Conservation (phyloP, 169 alveolate genomes). For the Neospora caninum region DNA sequence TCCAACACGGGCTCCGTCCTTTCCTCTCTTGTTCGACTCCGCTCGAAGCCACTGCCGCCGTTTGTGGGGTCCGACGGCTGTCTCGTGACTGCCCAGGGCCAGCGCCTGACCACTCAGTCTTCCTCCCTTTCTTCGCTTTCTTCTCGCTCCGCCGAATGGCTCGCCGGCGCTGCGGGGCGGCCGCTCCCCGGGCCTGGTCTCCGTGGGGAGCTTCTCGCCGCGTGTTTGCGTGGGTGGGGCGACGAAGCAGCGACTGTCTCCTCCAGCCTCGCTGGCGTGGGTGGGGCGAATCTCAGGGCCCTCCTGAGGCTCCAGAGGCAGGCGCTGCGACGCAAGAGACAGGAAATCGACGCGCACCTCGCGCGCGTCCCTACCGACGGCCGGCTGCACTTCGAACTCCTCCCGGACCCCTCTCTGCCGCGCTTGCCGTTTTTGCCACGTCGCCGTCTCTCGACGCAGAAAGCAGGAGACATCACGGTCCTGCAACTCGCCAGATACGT, state of each 20-base stretch:
- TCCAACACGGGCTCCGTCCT: not conserved
- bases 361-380: slow-evolving; percentile 14
- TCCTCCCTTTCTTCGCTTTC: not conserved
- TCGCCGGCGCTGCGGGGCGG: too few species aligned
- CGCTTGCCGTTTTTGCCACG: slow-evolving; percentile 44
- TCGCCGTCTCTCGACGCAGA: not conserved
- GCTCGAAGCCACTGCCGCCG: not conserved
- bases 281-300: slow-evolving; percentile 6
- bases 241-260: slow-evolving; percentile 2
- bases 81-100: not conserved
- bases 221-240: not conserved
- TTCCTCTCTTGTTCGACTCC: not conserved
- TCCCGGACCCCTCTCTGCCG: slow-evolving; percentile 58
- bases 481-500: slow-evolving; percentile 43
- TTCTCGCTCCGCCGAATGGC: not conserved
- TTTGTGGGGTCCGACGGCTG: not conserved
- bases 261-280: not conserved
- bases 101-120: not conserved
- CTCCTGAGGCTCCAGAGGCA: slow-evolving; percentile 18
- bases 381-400: slow-evolving; percentile 49
- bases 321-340: slow-evolving; percentile 47
- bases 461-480: slow-evolving; percentile 42
- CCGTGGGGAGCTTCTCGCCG: not conserved
- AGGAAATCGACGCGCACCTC: slow-evolving; percentile 20
- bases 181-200: too few species aligned